Conservation (phyloP, 441 rosid genomes). For the Rhodomyrtus psidioides region DNA sequence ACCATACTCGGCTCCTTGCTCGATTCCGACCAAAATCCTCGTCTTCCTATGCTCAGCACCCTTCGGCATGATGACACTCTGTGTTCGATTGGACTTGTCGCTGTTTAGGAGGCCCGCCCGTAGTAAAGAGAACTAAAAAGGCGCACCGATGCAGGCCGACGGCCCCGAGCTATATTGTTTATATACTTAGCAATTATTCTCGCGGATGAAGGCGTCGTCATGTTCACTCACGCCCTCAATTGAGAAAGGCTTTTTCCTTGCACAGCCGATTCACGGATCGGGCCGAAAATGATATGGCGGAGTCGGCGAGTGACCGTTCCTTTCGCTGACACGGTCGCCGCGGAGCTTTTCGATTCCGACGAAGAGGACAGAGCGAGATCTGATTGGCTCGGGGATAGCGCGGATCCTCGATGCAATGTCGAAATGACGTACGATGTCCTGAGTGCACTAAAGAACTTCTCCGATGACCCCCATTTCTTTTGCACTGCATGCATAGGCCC, state of each 20-base stretch:
- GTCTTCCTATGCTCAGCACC: neutral
- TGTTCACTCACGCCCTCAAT: neutral
- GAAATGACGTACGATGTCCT: neutral
- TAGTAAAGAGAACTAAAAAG: neutral
- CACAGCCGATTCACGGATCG: neutral
- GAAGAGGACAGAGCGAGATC: neutral
- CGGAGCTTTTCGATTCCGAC: neutral
- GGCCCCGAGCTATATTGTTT: neutral
- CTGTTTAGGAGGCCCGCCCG: neutral
- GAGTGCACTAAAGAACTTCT: neutral
- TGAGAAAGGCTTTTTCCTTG: neutral
- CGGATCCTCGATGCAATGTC: accelerated
- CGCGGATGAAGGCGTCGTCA: neutral
- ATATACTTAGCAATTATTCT: neutral
- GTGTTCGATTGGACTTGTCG: neutral
- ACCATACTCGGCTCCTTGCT: neutral
- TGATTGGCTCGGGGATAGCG: neutral
- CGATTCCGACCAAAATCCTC: neutral
- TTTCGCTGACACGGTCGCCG: neutral
- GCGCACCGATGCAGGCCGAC: too few species aligned
- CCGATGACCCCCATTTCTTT: neutral
- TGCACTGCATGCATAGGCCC: neutral
- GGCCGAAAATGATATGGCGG: too few species aligned
- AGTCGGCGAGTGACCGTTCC: accelerated
- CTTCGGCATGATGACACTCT: neutral